Base-by-base conservation (phyloP, 495 filamentous ascomycete species). In the Annulohypoxylon maeteangense region DNA sequence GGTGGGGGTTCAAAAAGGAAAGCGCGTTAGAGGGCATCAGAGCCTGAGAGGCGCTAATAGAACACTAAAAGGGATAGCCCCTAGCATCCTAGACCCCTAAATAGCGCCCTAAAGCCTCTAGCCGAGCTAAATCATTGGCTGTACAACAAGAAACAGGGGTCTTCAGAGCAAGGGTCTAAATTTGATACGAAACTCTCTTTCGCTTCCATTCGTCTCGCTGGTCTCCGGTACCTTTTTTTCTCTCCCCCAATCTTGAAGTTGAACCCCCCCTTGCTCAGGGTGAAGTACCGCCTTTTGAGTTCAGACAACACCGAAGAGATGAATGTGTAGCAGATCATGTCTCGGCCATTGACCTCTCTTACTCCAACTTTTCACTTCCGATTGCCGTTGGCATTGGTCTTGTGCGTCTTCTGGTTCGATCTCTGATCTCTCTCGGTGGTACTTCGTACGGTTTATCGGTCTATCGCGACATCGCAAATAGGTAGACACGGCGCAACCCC, bases 321-420 rank as follows among this genome's bases (percentile, higher is more conserved):
- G 71, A 58, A 18, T 23, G 48, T 70, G 71, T 74, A 74, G 71
- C 66, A 70, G 71, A 74, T 63, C 71, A 74, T 74, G 71, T 74
- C 71, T 70, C 62, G 71, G 50, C 20, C 62, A 47, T 57, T 55
- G 56, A 48, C 45, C 31, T 65, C 62, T 60, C 45, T 32, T 22
- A 64, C 54, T 67, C 40, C 70, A 55, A 45, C 51, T 63, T 66
- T 32, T 16, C 47, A 55, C 31, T 27, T 62, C 44, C 42, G 23
- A 29, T 65, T 61, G 16, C 60, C 42, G 61, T 36, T 42, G 38
- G 34, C 11, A 38, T 59, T 67, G 38, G 22, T n/a, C 23, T 7
- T 51, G 12, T 62, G 55, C 44, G n/a, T 54, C 51, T 48, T 36
- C 58, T 32, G 47, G 34, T 53, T 38, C 20, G 36, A 64, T 45